These are phyloP conservation scores for Exophiala phaeomuriformis DNA, from an alignment of 2,329 filamentous ascomycete species.

Conservation along the genomic window DNA sequence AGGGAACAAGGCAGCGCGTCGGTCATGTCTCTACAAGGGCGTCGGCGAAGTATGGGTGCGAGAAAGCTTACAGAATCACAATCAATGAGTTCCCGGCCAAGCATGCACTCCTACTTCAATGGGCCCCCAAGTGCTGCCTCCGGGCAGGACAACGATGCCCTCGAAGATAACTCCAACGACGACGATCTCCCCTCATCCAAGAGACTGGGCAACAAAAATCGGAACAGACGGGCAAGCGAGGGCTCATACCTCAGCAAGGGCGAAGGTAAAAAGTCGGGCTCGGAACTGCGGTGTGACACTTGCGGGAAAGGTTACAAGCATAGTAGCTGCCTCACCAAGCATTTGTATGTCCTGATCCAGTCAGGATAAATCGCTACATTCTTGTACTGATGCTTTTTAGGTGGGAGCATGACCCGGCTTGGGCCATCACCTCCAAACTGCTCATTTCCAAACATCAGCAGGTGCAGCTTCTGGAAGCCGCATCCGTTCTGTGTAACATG, in stretches of 20 bases:
- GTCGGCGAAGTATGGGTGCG: constrained; percentile 62
- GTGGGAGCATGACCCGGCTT: constrained; percentile 99
- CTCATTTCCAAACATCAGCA: constrained; percentile 99
- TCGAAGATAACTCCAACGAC: constrained; percentile 30
- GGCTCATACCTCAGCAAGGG: constrained; percentile 75
- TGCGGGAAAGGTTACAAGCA: constrained; percentile 99
- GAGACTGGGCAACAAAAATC: constrained; percentile 45
- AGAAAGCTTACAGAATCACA: constrained; percentile 40
- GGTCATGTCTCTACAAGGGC: constrained; percentile 47
- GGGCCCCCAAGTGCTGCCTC: constrained; percentile 27
- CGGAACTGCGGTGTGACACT: constrained; percentile 90
- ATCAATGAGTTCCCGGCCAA: constrained; percentile 37
- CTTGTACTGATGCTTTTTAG: constrained; percentile 47
- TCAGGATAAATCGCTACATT: constrained; percentile 15
- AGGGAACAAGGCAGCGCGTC: constrained; percentile 57
- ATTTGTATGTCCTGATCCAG: constrained; percentile 71
- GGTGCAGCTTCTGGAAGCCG: constrained; percentile 92
- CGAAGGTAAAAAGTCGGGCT: constrained; percentile 68
- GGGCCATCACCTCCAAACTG: constrained; percentile 93
- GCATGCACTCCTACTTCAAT: constrained; percentile 38
- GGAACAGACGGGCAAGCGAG: constrained; percentile 67
- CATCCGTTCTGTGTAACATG: constrained; percentile 93
- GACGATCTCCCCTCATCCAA: constrained; percentile 41
- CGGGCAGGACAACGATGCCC: constrained; percentile 36
- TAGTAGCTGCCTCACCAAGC: constrained; percentile 99